A percentile compares a stretch with the other conserved stretches of the same genome.
Conservation (phyloP, 441 rosid genomes). For the Pelargonium myrrhifolium region DNA sequence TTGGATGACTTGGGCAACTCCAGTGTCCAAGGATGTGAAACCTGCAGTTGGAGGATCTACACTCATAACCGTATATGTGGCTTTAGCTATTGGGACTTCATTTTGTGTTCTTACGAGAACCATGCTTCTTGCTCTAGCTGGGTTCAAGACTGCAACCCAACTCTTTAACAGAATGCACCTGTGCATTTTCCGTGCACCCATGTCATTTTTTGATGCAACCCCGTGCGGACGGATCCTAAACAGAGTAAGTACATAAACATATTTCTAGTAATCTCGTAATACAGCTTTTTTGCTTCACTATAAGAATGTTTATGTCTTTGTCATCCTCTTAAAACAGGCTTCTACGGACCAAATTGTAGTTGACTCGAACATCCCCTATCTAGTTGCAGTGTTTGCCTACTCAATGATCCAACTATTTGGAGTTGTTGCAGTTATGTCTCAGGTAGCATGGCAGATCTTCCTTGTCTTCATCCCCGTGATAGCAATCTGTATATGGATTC, state of each 20-base stretch:
- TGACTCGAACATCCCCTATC: slow-evolving; percentile 48
- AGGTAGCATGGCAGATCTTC: slow-evolving; percentile 76
- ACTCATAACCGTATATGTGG: slow-evolving; percentile 55
- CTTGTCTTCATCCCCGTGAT: slow-evolving; percentile 70
- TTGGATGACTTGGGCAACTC: slow-evolving; percentile 98
- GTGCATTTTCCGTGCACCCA: slow-evolving; percentile 79
- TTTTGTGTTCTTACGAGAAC: slow-evolving; percentile 59
- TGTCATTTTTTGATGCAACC: slow-evolving; percentile 92
- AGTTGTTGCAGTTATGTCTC: slow-evolving; percentile 76
- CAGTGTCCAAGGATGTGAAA: slow-evolving; percentile 48
- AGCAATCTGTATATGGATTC: slow-evolving; percentile 64
- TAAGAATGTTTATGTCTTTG: no score
- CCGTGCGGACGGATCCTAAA: slow-evolving; percentile 81
- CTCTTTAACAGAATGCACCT: slow-evolving; percentile 74
- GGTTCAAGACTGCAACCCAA: slow-evolving; percentile 69
- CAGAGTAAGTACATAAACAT: slow-evolving; percentile 40
- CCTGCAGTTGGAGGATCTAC: slow-evolving; percentile 41
- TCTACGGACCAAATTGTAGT: slow-evolving; percentile 75
- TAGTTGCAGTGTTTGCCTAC: slow-evolving; percentile 42
- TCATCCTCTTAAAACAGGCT: slow-evolving; percentile 35
- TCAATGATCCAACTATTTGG: slow-evolving; percentile 60
- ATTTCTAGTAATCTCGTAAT: not conserved
- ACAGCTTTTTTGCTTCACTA: no score
- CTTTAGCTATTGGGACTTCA: slow-evolving; percentile 60
- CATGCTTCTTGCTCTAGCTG: slow-evolving; percentile 53